Percentiles rank a stretch among this genome's conserved stretches.
Conservation (phyloP, 495 filamentous ascomycete genomes). For the Aspergillus wentii region DNA sequence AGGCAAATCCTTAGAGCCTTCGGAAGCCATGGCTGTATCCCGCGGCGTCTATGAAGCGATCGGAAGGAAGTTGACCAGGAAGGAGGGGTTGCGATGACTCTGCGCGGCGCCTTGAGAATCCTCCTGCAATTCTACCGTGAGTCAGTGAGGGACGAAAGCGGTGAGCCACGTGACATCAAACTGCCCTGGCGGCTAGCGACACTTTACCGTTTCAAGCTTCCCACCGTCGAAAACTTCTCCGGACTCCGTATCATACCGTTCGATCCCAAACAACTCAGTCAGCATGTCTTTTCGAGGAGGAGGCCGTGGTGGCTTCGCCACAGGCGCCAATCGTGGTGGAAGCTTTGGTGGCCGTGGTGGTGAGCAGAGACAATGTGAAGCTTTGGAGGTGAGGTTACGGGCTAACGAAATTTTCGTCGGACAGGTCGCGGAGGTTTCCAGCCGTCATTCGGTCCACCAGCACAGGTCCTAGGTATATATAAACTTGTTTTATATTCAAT, state of each 20-base stretch:
- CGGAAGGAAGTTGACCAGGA: slow-evolving; percentile 9
- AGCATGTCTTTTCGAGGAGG: slow-evolving; percentile 53
- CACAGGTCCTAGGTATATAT: slow-evolving; percentile 56
- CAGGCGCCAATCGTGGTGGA: slow-evolving; percentile 48
- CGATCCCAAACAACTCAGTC: slow-evolving; percentile 21
- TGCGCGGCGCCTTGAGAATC: slow-evolving; percentile 7
- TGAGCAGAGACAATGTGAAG: slow-evolving; percentile 15
- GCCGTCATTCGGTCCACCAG: slow-evolving; percentile 61
- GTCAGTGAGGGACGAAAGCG: slow-evolving; percentile 28
- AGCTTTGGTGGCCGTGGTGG: slow-evolving; percentile 42
- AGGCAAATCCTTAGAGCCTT: slow-evolving; percentile 37
- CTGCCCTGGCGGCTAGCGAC: slow-evolving; percentile 42
- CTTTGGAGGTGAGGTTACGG: slow-evolving; percentile 7
- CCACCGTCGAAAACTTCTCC: slow-evolving; percentile 49
- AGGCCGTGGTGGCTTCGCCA: slow-evolving; percentile 36
- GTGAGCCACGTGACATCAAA: slow-evolving; percentile 37
- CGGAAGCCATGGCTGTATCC: slow-evolving; percentile 31
- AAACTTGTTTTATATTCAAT: neutral
- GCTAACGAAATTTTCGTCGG: slow-evolving; percentile 39
- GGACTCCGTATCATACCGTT: slow-evolving; percentile 18
- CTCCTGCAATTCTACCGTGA: slow-evolving; percentile 11
- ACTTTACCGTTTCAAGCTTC: slow-evolving; percentile 45
- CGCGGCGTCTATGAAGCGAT: slow-evolving; percentile 9
- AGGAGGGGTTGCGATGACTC: slow-evolving; percentile 15
- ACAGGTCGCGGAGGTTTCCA: slow-evolving; percentile 61